Evolutionary conservation across 306 rosid genomes (phyloP).

Genomic region (Astragalus glycyphyllos): DNA sequence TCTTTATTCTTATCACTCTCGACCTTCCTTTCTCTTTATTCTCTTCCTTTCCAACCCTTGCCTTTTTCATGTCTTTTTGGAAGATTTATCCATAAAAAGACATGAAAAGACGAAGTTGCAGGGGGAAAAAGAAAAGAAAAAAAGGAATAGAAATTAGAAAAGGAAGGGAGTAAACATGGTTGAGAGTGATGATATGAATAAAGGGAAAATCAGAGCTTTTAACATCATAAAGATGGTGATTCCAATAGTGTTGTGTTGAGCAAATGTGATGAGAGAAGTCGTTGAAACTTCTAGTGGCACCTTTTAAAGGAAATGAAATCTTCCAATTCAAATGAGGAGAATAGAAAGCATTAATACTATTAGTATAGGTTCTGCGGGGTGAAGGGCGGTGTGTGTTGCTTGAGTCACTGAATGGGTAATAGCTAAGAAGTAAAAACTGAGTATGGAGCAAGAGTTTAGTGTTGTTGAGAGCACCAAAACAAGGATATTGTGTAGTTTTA

Average conservation of each 20-base stretch:
- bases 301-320: slow-evolving; percentile 32
- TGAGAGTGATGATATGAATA: slow-evolving; percentile 36
- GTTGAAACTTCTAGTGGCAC: slow-evolving; percentile 46
- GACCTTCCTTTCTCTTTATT: background rate
- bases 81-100: slow-evolving; percentile 43
- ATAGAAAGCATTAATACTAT: background rate
- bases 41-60: slow-evolving; percentile 7
- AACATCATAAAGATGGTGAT: slow-evolving; percentile 33
- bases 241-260: background rate
- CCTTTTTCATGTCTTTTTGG: slow-evolving; percentile 44
- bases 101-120: slow-evolving; percentile 39
- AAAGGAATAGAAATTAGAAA: slow-evolving; percentile 19
- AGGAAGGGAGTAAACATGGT: slow-evolving; percentile 5
- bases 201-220: slow-evolving; percentile 47
- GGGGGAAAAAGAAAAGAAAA: background rate
- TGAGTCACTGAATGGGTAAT: slow-evolving; percentile 38
- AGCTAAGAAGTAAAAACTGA: background rate
- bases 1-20: slow-evolving; percentile 46
- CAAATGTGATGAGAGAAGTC: background rate
- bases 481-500: slow-evolving; percentile 70
- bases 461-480: slow-evolving; percentile 52
- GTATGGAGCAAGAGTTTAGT: slow-evolving; percentile 13
- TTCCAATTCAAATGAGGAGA: slow-evolving; percentile 42
- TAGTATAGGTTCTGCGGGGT: slow-evolving; percentile 39
- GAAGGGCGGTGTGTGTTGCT: background rate